Conservation (phyloP, 164 flowering plant species). For the Nymphaea thermarum region DNA sequence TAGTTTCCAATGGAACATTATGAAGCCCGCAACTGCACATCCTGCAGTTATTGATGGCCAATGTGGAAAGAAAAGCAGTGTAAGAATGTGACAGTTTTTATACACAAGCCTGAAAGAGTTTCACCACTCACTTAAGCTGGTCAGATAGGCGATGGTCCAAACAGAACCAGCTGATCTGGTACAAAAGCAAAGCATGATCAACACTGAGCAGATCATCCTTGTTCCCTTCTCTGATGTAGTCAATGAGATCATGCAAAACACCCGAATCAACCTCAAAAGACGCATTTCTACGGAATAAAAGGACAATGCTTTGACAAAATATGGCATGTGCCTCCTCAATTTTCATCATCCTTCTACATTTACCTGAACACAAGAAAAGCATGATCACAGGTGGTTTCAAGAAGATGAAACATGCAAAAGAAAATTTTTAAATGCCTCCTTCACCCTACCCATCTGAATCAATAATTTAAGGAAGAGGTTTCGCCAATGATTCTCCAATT, state of each 20-base stretch:
- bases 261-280: conserved; percentile 11
- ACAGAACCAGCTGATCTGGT: conserved; percentile 46
- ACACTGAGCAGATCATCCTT: conserved; percentile 35
- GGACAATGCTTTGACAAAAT: conserved; percentile 35
- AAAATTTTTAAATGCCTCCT: too few relatives aligned
- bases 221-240: conserved; percentile 35
- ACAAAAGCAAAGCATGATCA: conserved; percentile 64
- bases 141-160: conserved; percentile 25
- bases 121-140: conserved; percentile 31
- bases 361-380: conserved; percentile 32
- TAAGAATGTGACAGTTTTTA: background rate
- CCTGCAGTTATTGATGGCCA: conserved; percentile 15
- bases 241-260: conserved; percentile 19
- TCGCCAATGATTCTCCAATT: conserved; percentile 58
- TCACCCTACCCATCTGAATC: conserved; percentile 18
- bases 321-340: conserved; percentile 43
- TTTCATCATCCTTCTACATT: conserved; percentile 26
- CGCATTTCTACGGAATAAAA: conserved; percentile 27
- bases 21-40: conserved; percentile 30
- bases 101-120: background rate
- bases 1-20: conserved; percentile 20
- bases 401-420: background rate
- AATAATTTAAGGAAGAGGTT: conserved; percentile 25
- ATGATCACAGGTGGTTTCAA: background rate
- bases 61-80: conserved; percentile 5